Evolutionary conservation across 2,329 filamentous ascomycete species (phyloP), one percentile per base, ranked within the genome.

Genomic region (Madurella fahalii): DNA sequence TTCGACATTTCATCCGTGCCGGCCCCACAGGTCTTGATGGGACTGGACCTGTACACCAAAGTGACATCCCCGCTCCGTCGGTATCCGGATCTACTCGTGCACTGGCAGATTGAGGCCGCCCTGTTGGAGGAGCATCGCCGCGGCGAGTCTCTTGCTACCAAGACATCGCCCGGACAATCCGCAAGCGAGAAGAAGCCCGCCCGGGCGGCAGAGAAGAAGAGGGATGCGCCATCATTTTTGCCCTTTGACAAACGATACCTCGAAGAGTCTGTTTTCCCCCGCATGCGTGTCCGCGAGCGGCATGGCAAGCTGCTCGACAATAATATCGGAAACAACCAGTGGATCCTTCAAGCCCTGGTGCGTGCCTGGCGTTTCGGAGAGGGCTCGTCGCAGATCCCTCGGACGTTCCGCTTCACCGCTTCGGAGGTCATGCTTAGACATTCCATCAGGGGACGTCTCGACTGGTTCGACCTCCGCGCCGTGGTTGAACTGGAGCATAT

Each of bases 21-120:
- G 0, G 78, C 75, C 9, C 78, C 78, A 5, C 79, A 85, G 67
- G 76, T 80, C 57, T 72, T 78, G 43, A 74, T 86, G 54, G 85
- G 84, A 16, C 65, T 80, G 1, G 75, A 82, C 51, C 79, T 80
- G 70, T 86, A 87, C 67, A 72, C 80, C 54, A 86, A 84, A 61
- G 78, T 78, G 40, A 87, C 85, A 8, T 85, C 81, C 47, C 85
- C 85, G 16, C 74, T 88, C n/a, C 81, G 85, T 34, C 79, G 85
- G 42, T 87, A 79, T 68, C 69, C 74, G 5, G 85, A 88, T 67
- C 70, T 87, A 45, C 65, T 87, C 32, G 76, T 80, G 1, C 84
- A 87, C 69, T 87, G 82, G 81, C 84, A 87, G 67, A 80, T 87
- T 58, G 78, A 85, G 63, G 79, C 78, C 2, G 77, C 81, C 9